Conservation (phyloP, 306 rosid genomes). For the Citrullus amarus region DNA sequence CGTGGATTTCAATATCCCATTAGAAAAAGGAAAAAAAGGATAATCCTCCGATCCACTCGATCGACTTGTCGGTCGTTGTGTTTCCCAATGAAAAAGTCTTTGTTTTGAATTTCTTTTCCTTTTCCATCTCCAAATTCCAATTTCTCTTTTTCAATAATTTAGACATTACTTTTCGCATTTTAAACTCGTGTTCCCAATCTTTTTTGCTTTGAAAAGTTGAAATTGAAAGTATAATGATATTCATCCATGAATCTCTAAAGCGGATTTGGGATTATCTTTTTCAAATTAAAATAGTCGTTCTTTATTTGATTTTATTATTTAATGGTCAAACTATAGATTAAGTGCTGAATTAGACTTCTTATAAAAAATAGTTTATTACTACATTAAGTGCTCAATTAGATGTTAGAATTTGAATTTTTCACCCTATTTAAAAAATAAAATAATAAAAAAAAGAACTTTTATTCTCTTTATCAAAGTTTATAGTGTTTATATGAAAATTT, state of each 20-base stretch:
- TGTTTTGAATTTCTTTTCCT: background rate
- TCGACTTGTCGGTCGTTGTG: background rate
- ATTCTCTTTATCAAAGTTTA: no score
- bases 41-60: background rate
- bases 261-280: background rate
- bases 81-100: constrained; percentile 1
- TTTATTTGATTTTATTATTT: background rate
- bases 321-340: no score
- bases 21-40: background rate
- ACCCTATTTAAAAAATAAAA: no score
- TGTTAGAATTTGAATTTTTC: no score
- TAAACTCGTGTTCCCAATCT: background rate
- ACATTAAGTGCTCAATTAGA: no score
- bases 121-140: no score
- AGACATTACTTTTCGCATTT: background rate
- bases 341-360: no score
- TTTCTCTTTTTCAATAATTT: background rate
- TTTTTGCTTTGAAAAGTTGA: background rate
- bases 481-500: no score
- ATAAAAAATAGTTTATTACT: no score
- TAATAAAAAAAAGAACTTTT: no score
- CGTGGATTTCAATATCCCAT: background rate
- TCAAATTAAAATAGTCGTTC: background rate
- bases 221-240: background rate
- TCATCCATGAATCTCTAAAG: no score